Base-by-base conservation (phyloP, 2,329 filamentous ascomycete genomes). In the Aspergillus tanneri region DNA sequence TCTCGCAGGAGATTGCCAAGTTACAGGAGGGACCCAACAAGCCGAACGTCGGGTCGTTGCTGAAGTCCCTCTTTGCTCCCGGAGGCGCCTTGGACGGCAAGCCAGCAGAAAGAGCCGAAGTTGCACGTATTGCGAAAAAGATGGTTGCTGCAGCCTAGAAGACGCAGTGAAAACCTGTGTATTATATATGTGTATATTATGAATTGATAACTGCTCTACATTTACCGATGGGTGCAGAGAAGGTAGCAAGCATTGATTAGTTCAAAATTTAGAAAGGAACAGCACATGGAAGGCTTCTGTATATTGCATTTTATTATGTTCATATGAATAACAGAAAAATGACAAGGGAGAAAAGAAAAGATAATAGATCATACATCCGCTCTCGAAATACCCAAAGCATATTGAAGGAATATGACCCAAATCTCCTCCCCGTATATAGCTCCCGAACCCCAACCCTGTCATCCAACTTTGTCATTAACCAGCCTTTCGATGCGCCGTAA, bases 51-150 rank as follows among this genome's bases (percentile, higher is more conserved):
- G 73, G 73, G 10, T 53, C 49, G 16, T 57, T 77, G 6, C 61
- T 77, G 44, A 75, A 75, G 52, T 56, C 65, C 22, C 56, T 77
- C 5, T 66, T 76, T 53, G 65, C 65, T 22, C 54, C 61, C 1
- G 72, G 69, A 9, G 74, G 75, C 12, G 54, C 64, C 11, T 55
- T 78, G 40, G 65, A 73, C 32, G 72, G 71, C 30, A 74, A 75
- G 56, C 68, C 71, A 11, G 71, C 69, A 2, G 70, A 75, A 43
- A 69, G 66, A 28, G 60, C 64, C 23, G 64, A 73, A 22, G 68
- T 77, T 30, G 67, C 72, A 8, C 67, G 61, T 32, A 61, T 73
- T 47, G 70, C 68, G 16, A 70, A 67, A 49, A 64, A 74, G 44
- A 50, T 59, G 14, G 51, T 73, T 22, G 51, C 61, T 39, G 47